Base-by-base conservation (phyloP, 495 filamentous ascomycete genomes). In the Pseudomonodictys pantanalensis region DNA sequence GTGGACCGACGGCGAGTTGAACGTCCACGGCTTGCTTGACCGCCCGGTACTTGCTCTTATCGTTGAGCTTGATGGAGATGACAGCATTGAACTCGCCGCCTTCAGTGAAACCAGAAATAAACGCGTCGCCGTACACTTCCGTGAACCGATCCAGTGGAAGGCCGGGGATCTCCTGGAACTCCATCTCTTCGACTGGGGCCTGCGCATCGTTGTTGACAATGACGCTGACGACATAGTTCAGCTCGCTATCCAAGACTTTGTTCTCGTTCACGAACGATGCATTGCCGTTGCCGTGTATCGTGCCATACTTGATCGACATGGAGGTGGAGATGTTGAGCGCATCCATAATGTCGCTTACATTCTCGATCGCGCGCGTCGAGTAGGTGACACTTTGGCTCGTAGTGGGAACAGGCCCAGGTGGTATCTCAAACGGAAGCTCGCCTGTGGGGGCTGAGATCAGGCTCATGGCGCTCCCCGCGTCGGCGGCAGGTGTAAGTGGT, bases 191-290 rank as follows among this genome's bases (percentile, higher is more conserved):
- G 12, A 30, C 49, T 11, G 56, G 28, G 1, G 63, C 68, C 2
- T 56, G 50, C 4, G 58, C 63, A 35, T 73, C 67, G 35, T 75
- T 75, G 28, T 69, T 70, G 23, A 75, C 72, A 28, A 73, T 74
- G 46, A 75, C 72, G 24, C 62, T 68, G 50, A 75, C 68, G 29
- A 72, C 59, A 44, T 69, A 73, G 51, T 74, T 75, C 2, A 75
- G 58, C 44, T 75, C 68, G 49, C 67, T 70, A 17, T 72, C 68
- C 22, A 69, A 68, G 45, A 74, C 60, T 35, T 74, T 75, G 32
- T 44, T 66, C 39, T 73, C 68, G 49, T 75, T 68, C 6, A 75
- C 64, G 43, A 68, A 70, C 11, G 66, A 68, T 2, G 71, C 58
- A 44, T 69, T 73, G 5, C 68, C 71, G 54, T 66, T 67, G 12